These are phyloP conservation scores for Suillus clintonianus DNA, from an alignment of 768 basidiomycete species.

Conservation along the genomic window DNA sequence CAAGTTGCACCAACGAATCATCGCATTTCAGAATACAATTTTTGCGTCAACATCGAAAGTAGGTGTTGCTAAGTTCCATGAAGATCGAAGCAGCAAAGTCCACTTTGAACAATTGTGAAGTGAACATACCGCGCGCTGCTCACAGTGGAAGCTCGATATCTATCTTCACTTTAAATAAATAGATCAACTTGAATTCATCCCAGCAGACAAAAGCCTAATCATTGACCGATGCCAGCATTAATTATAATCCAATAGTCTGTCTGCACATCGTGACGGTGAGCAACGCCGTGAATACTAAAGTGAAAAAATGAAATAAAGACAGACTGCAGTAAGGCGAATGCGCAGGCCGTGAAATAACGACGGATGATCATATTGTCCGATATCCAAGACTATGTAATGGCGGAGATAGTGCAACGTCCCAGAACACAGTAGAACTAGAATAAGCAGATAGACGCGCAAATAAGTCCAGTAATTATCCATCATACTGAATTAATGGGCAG, in stretches of 20 bases:
- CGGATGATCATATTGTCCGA: background rate
- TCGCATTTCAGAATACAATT: too few relatives aligned
- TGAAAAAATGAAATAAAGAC: constrained; percentile 2
- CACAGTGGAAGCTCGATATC: too few relatives aligned
- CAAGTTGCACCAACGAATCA: too few relatives aligned
- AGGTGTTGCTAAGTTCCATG: too few relatives aligned
- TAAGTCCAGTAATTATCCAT: constrained; percentile 9
- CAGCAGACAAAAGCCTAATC: background rate
- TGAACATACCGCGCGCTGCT: too few relatives aligned
- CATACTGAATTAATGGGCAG: constrained; percentile 55
- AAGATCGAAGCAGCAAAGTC: too few relatives aligned
- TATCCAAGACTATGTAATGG: background rate
- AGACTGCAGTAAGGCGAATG: background rate
- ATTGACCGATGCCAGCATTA: background rate
- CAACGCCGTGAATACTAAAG: background rate
- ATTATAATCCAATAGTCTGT: background rate
- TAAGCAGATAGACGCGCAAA: too few relatives aligned
- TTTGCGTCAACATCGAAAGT: too few relatives aligned
- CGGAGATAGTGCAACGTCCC: constrained; percentile 4
- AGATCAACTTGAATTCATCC: too few relatives aligned
- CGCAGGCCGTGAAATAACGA: background rate
- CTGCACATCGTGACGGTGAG: background rate
- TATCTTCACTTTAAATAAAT: too few relatives aligned
- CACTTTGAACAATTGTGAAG: too few relatives aligned
- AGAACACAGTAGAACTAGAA: background rate